A percentile compares a stretch with the other conserved stretches of the same genome.
Conservation (phyloP, 208 protist species). For the Borovskyia barvae region DNA sequence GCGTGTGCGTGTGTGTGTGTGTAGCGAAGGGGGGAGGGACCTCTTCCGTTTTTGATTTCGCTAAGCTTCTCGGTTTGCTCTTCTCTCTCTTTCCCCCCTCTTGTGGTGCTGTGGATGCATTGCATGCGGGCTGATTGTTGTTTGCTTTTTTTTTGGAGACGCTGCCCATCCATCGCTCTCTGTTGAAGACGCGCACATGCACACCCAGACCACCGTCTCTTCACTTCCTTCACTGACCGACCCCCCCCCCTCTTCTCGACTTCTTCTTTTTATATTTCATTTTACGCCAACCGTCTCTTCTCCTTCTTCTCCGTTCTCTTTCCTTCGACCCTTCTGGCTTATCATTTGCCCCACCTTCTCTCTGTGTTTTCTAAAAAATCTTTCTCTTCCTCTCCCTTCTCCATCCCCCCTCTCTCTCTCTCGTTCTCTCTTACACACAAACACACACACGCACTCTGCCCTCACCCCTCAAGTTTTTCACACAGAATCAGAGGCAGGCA, state of each 20-base stretch:
- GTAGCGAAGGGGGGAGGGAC: background rate
- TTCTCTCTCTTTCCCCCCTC: conserved; percentile 9
- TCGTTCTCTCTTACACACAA: background rate
- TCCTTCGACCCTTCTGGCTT: background rate
- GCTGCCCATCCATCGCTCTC: background rate
- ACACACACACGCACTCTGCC: conserved; percentile 1
- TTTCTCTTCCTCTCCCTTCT: background rate
- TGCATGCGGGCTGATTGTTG: background rate
- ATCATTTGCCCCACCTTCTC: background rate
- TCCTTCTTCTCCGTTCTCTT: background rate
- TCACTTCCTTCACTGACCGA: background rate
- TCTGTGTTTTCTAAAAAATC: too few relatives aligned
- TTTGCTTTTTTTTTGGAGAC: conserved; percentile 8
- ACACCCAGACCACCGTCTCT: background rate
- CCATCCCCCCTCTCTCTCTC: too few relatives aligned
- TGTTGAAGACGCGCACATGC: background rate
- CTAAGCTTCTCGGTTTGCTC: conserved; percentile 15
- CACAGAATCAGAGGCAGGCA: too few relatives aligned
- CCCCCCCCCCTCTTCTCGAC: background rate
- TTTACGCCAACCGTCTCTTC: background rate
- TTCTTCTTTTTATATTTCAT: background rate
- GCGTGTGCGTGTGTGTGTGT: background rate
- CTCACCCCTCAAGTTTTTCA: background rate
- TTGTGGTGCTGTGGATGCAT: background rate
- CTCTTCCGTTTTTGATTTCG: conserved; percentile 4